These are phyloP conservation scores for Picochlorum costavermella DNA, from an alignment of 139 green algal genomes.

Conservation along the genomic window DNA sequence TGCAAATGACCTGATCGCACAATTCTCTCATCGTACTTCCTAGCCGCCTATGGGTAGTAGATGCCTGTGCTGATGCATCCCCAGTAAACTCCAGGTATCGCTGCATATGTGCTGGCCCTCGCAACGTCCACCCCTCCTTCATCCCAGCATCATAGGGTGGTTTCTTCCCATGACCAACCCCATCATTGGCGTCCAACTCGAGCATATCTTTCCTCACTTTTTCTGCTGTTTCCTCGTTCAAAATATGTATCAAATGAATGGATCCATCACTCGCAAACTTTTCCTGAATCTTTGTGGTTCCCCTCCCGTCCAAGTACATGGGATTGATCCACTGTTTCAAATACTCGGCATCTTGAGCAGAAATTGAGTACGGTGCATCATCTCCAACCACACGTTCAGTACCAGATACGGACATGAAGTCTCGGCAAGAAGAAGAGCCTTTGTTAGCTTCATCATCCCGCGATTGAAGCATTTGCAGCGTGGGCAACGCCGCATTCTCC, in stretches of 20 bases:
- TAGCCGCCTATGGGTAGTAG: constrained; percentile 5
- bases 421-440: not conserved
- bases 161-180: constrained; percentile 28
- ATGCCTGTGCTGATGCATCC: not conserved
- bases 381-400: not conserved
- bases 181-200: constrained; percentile 39
- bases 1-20: constrained; percentile 40
- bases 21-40: constrained; percentile 29
- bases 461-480: constrained; percentile 58
- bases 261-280: constrained; percentile 59
- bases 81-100: constrained; percentile 54
- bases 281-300: constrained; percentile 37
- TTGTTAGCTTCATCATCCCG: constrained; percentile 29
- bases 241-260: constrained; percentile 68
- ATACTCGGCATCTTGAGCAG: constrained; percentile 37
- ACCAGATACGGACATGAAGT: not conserved
- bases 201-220: constrained; percentile 10
- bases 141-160: constrained; percentile 36
- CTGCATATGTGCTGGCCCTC: constrained; percentile 77
- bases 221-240: constrained; percentile 23
- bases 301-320: constrained; percentile 50
- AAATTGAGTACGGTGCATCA: constrained; percentile 15
- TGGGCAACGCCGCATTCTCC: constrained; percentile 39
- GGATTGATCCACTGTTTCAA: constrained; percentile 62
- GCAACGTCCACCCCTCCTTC: constrained; percentile 38